A percentile compares a stretch with the other conserved stretches of the same genome.
Conservation (phyloP, 2,329 filamentous ascomycete species). For the Neofusicoccum parvum region DNA sequence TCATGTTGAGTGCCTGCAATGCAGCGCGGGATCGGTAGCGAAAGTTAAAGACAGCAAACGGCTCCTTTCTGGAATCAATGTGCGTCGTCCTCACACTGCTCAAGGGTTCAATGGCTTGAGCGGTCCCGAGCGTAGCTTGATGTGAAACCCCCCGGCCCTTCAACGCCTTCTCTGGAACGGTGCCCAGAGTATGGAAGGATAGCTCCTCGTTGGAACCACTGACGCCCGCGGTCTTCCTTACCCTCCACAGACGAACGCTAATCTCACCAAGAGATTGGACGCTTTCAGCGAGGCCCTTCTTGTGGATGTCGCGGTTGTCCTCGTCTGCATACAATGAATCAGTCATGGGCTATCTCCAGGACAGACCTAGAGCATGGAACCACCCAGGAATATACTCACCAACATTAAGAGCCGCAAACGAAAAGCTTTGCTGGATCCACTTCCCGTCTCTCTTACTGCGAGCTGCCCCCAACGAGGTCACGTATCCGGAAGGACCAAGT, state of each 20-base stretch:
- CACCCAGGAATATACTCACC: not conserved
- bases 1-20: conserved; percentile 36
- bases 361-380: not conserved
- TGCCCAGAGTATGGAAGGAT: not conserved
- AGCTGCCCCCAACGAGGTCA: not conserved
- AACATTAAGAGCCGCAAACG: not conserved
- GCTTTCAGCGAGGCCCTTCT: not conserved
- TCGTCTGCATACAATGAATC: not conserved
- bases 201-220: not conserved
- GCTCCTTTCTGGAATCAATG: conserved; percentile 23
- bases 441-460: not conserved
- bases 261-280: conserved; percentile 25
- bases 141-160: conserved; percentile 30
- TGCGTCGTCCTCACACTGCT: not conserved
- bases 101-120: too few relatives aligned
- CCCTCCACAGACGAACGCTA: conserved; percentile 23
- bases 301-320: not conserved
- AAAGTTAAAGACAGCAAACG: conserved; percentile 31
- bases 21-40: conserved; percentile 32
- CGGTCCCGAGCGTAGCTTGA: conserved; percentile 16
- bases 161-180: conserved; percentile 28
- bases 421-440: not conserved
- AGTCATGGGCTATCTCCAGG: not conserved
- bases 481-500: not conserved
- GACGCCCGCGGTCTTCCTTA: conserved; percentile 8